Evolutionary conservation across 495 filamentous ascomycete genomes (phyloP).

Genomic region (Penicillium silybi): DNA sequence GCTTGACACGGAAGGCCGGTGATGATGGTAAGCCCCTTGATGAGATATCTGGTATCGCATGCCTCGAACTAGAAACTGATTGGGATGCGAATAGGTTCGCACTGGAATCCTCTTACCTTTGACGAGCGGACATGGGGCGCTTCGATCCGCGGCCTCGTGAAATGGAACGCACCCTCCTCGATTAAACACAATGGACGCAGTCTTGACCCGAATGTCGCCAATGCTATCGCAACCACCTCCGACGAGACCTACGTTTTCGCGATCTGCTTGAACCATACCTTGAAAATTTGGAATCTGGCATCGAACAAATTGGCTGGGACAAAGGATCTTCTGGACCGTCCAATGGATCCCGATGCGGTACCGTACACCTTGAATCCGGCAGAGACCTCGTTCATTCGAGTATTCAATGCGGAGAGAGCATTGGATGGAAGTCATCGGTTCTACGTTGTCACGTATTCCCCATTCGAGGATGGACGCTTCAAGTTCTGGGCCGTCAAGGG

Average conservation of each 20-base stretch:
- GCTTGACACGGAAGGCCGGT: conserved; percentile 60
- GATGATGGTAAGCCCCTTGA: conserved; percentile 55
- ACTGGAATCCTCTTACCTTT: conserved; percentile 76
- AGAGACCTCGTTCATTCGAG: conserved; percentile 65
- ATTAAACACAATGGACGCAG: conserved; percentile 61
- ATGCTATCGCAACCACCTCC: conserved; percentile 60
- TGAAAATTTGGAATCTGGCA: conserved; percentile 80
- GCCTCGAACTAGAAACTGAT: not conserved
- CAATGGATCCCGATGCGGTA: conserved; percentile 51
- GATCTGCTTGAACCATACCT: conserved; percentile 77
- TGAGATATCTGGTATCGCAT: conserved; percentile 1
- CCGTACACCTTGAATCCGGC: conserved; percentile 74
- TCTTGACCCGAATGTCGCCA: conserved; percentile 61
- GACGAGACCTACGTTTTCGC: conserved; percentile 73
- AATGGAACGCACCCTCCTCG: conserved; percentile 62
- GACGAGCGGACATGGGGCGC: conserved; percentile 75
- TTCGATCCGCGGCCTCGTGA: conserved; percentile 66
- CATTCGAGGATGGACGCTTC: conserved; percentile 81
- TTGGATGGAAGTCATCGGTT: conserved; percentile 59
- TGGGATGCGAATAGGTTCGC: conserved; percentile 36
- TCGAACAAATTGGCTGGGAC: conserved; percentile 68
- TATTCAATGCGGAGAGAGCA: conserved; percentile 56
- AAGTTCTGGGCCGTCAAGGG: conserved; percentile 86
- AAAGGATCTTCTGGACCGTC: conserved; percentile 63
- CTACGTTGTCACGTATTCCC: conserved; percentile 79